Evolutionary conservation across 2,329 filamentous ascomycete genomes (phyloP).

Genomic region (Juglanconis sp.): DNA sequence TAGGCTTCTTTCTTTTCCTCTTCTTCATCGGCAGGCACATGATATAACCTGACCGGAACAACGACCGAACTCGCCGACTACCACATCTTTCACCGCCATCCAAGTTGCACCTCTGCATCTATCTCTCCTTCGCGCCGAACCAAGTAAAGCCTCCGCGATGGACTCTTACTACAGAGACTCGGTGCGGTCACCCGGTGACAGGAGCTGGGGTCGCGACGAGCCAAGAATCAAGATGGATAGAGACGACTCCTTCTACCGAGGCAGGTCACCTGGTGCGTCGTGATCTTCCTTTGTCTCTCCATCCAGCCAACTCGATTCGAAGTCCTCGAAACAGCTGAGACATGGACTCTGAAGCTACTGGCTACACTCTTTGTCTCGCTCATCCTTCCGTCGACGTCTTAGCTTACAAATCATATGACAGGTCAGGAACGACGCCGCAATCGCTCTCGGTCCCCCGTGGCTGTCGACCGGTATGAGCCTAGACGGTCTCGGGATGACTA

Average conservation of each 20-base stretch:
- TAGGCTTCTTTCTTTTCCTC: constrained; percentile 36
- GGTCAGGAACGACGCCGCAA: constrained; percentile 60
- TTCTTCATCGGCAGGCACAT: constrained; percentile 17
- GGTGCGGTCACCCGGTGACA: constrained; percentile 51
- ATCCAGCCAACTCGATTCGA: background rate
- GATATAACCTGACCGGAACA: constrained; percentile 28
- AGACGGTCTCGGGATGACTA: constrained; percentile 53
- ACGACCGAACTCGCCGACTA: constrained; percentile 7
- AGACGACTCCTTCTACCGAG: constrained; percentile 61
- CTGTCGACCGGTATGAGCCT: constrained; percentile 76
- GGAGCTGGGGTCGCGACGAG: constrained; percentile 54
- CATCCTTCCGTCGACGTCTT: constrained; percentile 6
- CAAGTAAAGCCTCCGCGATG: constrained; percentile 35
- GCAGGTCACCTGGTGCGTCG: constrained; percentile 67
- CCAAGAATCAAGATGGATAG: constrained; percentile 49
- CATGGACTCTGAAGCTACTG: background rate
- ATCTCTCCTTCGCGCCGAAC: constrained; percentile 10
- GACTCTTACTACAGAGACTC: constrained; percentile 57
- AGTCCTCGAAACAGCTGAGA: background rate
- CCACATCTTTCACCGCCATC: background rate
- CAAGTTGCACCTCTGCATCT: background rate
- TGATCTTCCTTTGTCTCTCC: background rate
- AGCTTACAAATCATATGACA: constrained; percentile 30
- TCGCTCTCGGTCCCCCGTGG: constrained; percentile 66
- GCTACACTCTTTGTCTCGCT: background rate